Evolutionary conservation across 192 early-diverging fungal genomes (phyloP).

Genomic region (Rhizoclosmatium sp.): DNA sequence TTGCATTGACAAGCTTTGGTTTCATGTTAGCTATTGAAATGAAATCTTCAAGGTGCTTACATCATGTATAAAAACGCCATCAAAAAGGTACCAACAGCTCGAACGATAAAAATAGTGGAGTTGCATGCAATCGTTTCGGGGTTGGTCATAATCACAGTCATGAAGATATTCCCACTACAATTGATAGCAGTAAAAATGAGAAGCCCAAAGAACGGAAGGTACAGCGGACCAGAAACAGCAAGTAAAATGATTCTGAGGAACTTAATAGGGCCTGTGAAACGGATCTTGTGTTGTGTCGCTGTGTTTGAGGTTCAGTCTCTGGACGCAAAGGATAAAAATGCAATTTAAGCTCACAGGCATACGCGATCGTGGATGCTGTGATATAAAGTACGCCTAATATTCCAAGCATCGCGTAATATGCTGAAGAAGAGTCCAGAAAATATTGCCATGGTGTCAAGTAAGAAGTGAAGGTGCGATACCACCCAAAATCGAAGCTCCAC

Average conservation of each 20-base stretch:
- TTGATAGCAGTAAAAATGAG: background rate
- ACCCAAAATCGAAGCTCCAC: slow-evolving; percentile 46
- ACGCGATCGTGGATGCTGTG: slow-evolving; percentile 2
- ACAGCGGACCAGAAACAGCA: background rate
- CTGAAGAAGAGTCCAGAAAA: background rate
- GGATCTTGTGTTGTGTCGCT: slow-evolving; percentile 24
- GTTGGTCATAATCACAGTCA: background rate
- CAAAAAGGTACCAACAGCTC: background rate
- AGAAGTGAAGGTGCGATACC: slow-evolving; percentile 33
- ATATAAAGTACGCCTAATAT: background rate
- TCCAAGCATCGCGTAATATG: slow-evolving; percentile 9
- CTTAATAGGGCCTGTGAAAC: slow-evolving; percentile 36
- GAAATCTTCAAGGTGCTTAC: background rate
- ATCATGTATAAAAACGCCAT: background rate
- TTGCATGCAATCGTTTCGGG: background rate
- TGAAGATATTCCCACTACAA: background rate
- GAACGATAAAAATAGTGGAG: slow-evolving; percentile 5
- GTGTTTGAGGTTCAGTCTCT: too few species aligned
- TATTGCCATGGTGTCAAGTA: slow-evolving; percentile 38
- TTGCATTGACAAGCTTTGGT: slow-evolving; percentile 26
- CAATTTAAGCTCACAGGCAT: background rate
- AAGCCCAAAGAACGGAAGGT: background rate
- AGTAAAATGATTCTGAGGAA: slow-evolving; percentile 29
- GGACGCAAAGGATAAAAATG: too few species aligned
- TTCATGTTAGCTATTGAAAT: background rate